Evolutionary conservation across 2,329 filamentous ascomycete genomes (phyloP), one percentile per base, ranked within the genome.

Genomic region (Aspergillus japonicus): DNA sequence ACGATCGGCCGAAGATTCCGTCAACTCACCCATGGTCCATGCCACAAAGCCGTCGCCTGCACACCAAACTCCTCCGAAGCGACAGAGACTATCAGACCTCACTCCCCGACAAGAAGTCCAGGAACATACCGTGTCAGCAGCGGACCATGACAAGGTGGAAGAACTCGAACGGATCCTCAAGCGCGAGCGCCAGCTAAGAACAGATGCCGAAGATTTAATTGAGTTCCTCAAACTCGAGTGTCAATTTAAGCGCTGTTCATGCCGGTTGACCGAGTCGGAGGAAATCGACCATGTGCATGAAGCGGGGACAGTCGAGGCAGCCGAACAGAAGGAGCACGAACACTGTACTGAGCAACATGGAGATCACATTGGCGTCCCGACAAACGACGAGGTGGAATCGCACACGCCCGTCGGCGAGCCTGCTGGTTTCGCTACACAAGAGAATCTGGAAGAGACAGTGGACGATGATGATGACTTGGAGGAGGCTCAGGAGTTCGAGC

Each of bases 201-300:
- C 75, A 57, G 78, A 82, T 29, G 84, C 84, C 0, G 81, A 87
- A 63, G 84, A 86, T 31, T 80, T 86, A 74, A 77, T 87, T 2
- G 70, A 81, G 33, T 81, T 80, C 61, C 66, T 82, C 71, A 78
- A 78, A 50, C 77, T 81, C 67, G 78, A 82, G 63, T 82, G 80
- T 57, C 78, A 81, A 62, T 81, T 82, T 61, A 73, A 78, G 58
- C 71, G 74, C 55, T 82, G 80, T 66, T 76, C 78, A 7, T 82
- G 80, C 65, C 75, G 80, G 26, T 59, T 80, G 52, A 77, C 78
- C 7, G 80, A 82, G 62, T 68, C 70, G 21, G 66, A 75, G 24
- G 78, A 77, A 6, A 77, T 77, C 5, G 67, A 68, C 33, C 80
- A 78, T 62, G 67, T 77, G 14, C 74, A 80, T 59, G 77, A 56